These are phyloP conservation scores for Solanum gracilifrons DNA, from an alignment of 257 asterid species.

Conservation along the genomic window DNA sequence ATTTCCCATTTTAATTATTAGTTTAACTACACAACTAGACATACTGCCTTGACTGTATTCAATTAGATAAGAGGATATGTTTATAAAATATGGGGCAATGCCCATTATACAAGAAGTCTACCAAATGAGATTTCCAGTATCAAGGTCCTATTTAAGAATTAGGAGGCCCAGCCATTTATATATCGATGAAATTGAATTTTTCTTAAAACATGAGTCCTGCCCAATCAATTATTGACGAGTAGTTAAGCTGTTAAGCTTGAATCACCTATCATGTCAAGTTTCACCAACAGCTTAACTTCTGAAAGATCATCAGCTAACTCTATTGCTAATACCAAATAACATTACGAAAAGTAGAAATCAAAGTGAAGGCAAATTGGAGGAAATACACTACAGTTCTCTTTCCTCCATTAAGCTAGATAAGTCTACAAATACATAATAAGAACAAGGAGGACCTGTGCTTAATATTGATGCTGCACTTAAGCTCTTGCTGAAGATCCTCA, in stretches of 20 bases:
- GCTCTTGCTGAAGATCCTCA: conserved; percentile 97
- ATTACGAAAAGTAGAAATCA: not conserved
- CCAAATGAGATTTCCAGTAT: not conserved
- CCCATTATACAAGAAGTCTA: not conserved
- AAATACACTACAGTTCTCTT: not conserved
- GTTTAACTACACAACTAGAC: not conserved
- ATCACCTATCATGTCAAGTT: not conserved
- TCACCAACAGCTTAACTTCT: not conserved
- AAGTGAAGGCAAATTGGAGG: not conserved
- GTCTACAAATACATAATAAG: not conserved
- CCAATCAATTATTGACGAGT: not conserved
- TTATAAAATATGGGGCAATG: not conserved
- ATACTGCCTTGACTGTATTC: not conserved
- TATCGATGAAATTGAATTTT: not conserved
- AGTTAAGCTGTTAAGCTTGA: not conserved
- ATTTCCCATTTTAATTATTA: not conserved
- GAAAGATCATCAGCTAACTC: not conserved
- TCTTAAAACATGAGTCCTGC: not conserved
- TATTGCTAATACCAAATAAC: not conserved
- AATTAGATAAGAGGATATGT: not conserved
- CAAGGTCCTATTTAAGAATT: not conserved
- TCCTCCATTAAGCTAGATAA: not conserved
- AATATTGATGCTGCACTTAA: conserved; percentile 69
- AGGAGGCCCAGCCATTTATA: not conserved
- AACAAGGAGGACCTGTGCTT: conserved; percentile 61